Conservation (phyloP, 2,329 filamentous ascomycete genomes). For the Aspergillus calidoustus region DNA sequence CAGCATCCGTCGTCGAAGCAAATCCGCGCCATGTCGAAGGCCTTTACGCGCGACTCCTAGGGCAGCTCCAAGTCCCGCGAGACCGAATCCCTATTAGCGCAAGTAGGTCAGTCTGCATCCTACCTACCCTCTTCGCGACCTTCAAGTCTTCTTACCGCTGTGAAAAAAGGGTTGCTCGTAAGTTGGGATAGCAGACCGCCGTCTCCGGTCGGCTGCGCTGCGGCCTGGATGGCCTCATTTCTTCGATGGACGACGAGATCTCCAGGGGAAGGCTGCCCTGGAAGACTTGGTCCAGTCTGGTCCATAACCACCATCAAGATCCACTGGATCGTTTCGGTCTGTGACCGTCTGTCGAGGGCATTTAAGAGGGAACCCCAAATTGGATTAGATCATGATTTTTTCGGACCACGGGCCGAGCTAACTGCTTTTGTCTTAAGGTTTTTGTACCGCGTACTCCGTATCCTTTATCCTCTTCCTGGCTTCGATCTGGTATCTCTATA, state of each 20-base stretch:
- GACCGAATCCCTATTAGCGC: conserved; percentile 71
- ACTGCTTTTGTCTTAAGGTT: not conserved
- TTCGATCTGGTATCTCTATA: too few species aligned
- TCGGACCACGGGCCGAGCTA: conserved; percentile 33
- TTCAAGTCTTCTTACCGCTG: conserved; percentile 44
- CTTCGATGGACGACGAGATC: conserved; percentile 44
- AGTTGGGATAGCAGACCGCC: conserved; percentile 51
- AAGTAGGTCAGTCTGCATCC: not conserved
- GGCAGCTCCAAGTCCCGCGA: conserved; percentile 83
- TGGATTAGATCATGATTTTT: conserved; percentile 2
- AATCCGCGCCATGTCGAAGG: conserved; percentile 69
- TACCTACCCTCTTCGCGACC: not conserved
- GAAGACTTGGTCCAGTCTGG: conserved; percentile 37
- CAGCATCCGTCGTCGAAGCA: conserved; percentile 82
- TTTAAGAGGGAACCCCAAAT: conserved; percentile 1
- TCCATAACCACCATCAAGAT: conserved; percentile 40
- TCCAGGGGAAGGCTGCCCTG: conserved; percentile 35
- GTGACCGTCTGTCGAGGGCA: not conserved
- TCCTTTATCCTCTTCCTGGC: too few species aligned
- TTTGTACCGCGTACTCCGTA: too few species aligned
- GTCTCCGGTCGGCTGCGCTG: conserved; percentile 38
- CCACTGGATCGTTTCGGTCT: conserved; percentile 3
- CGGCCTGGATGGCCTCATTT: conserved; percentile 35
- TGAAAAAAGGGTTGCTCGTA: conserved; percentile 55
- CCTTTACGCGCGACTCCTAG: conserved; percentile 81